Evolutionary conservation across 2,329 filamentous ascomycete genomes (phyloP).

Genomic region (Seiridium cupressi): DNA sequence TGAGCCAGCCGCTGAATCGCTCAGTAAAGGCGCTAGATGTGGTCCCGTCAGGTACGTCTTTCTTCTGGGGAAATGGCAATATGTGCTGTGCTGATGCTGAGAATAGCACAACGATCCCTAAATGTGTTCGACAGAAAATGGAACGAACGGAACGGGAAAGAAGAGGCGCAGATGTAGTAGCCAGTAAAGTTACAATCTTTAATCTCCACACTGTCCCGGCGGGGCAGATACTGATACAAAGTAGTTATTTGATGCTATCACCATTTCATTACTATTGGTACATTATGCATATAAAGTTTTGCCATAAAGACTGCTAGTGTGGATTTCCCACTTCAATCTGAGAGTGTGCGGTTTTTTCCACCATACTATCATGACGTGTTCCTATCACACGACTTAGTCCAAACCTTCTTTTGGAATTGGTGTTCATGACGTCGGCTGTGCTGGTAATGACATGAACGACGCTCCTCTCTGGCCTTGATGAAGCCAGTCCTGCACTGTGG

Average conservation of each 20-base stretch:
- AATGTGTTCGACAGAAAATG: constrained; percentile 1
- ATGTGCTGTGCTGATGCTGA: background rate
- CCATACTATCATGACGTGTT: no score
- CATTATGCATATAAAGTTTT: no score
- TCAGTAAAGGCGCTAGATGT: background rate
- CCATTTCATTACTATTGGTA: no score
- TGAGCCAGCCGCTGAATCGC: background rate
- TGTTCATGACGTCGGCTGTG: background rate
- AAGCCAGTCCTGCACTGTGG: background rate
- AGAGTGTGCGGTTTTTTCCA: no score
- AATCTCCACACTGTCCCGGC: background rate
- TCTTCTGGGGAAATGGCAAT: background rate
- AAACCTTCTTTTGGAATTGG: background rate
- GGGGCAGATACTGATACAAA: background rate
- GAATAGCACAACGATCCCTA: background rate
- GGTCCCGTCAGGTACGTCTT: background rate
- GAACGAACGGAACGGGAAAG: background rate
- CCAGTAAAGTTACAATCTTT: background rate
- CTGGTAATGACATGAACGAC: background rate
- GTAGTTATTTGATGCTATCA: no score
- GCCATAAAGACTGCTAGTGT: no score
- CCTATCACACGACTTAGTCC: no score
- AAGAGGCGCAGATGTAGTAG: background rate
- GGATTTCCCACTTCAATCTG: no score
- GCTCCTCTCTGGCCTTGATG: background rate